Percentiles rank a stretch among this genome's conserved stretches.
Conservation (phyloP, 2,329 filamentous ascomycete genomes). For the Cladobotryum protrusum region DNA sequence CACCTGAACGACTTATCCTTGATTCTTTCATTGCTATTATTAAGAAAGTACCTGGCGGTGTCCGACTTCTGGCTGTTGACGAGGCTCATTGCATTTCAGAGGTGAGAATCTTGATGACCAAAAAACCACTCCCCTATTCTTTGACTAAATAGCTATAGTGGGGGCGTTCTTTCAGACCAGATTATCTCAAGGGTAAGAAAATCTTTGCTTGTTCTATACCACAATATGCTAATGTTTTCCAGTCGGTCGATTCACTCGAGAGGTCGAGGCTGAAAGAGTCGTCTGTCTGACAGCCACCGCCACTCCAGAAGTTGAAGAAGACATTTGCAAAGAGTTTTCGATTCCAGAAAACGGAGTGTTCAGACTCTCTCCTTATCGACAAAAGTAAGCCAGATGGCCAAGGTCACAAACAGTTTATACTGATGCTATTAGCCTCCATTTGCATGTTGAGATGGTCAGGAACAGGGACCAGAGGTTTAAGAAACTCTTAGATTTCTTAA, state of each 20-base stretch:
- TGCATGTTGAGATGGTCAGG: conserved; percentile 41
- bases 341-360: conserved; percentile 51
- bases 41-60: conserved; percentile 46
- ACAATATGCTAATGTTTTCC: not conserved
- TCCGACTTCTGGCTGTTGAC: conserved; percentile 51
- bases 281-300: conserved; percentile 56
- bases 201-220: too few species aligned
- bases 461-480: not conserved
- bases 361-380: conserved; percentile 52
- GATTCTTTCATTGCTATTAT: conserved; percentile 53
- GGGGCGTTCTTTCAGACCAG: conserved; percentile 44
- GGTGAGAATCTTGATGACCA: conserved; percentile 8
- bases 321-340: conserved; percentile 40
- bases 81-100: conserved; percentile 53
- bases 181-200: conserved; percentile 41
- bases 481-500: not conserved
- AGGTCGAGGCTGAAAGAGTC: conserved; percentile 51
- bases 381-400: conserved; percentile 35
- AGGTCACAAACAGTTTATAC: not conserved
- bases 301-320: conserved; percentile 48
- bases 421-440: conserved; percentile 33
- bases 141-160: conserved; percentile 23
- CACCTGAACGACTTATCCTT: conserved; percentile 55
- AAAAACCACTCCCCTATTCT: not conserved
- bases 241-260: conserved; percentile 49